Percentiles rank a stretch among this genome's conserved stretches.
phyloP scores from a whole-genome alignment of 2,329 filamentous ascomycete species.

The Colletotrichum cordylinicola region DNA sequence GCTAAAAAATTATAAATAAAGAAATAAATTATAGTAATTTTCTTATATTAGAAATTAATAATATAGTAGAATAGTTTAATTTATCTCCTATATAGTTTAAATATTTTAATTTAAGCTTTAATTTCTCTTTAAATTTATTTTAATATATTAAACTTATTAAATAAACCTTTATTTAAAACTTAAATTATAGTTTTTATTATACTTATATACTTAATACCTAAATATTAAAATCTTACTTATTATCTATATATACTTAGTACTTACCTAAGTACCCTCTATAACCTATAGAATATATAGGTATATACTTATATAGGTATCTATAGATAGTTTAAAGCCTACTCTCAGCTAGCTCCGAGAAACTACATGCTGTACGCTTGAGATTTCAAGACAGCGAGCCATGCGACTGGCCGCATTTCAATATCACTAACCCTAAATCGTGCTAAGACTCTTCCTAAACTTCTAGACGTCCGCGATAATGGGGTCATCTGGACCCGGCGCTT shows the following conservation, averaged over 20 bases:
- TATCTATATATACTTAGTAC: not conserved
- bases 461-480: not conserved
- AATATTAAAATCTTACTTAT: not conserved
- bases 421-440: not conserved
- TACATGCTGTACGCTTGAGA: not conserved
- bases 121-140: too few species aligned
- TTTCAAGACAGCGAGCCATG: too few species aligned
- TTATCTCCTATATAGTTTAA: too few species aligned
- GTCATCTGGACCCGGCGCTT: not conserved
- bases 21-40: not conserved
- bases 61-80: not conserved
- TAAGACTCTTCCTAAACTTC: not conserved
- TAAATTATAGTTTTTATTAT: not conserved
- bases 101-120: too few species aligned
- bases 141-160: too few species aligned
- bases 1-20: too few species aligned
- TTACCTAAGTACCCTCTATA: not conserved
- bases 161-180: too few species aligned
- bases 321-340: too few species aligned
- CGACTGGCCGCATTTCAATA: not conserved
- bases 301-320: too few species aligned
- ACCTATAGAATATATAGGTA: not conserved
- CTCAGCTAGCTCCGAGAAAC: not conserved
- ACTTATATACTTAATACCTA: not conserved
- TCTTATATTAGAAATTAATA: not conserved